Conservation (phyloP, 2,329 filamentous ascomycete genomes). For the Sclerotinia minor region DNA sequence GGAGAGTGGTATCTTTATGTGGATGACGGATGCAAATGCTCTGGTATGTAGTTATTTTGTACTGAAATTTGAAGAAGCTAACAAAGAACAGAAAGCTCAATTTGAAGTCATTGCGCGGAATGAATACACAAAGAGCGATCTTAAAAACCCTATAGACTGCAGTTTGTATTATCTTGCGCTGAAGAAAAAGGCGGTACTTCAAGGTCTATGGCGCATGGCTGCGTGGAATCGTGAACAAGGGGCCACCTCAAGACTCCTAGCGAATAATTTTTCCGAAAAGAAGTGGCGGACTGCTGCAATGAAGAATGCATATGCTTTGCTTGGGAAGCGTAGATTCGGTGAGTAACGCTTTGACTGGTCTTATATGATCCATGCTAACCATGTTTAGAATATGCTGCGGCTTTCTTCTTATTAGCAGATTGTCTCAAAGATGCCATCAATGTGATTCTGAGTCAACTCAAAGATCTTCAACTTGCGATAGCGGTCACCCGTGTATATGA, state of each 20-base stretch:
- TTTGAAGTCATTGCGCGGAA: constrained; percentile 91
- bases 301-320: constrained; percentile 94
- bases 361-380: constrained; percentile 26
- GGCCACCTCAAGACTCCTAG: constrained; percentile 74
- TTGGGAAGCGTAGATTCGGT: constrained; percentile 88
- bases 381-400: constrained; percentile 77
- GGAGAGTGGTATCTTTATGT: constrained; percentile 91
- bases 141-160: constrained; percentile 88
- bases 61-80: constrained; percentile 20
- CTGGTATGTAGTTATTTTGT: constrained; percentile 58
- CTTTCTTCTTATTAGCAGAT: constrained; percentile 91
- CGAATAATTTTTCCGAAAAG: constrained; percentile 86
- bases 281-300: constrained; percentile 87
- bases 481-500: constrained; percentile 86
- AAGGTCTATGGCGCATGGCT: constrained; percentile 94
- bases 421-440: constrained; percentile 81
- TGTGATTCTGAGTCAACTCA: constrained; percentile 81
- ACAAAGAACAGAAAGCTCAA: constrained; percentile 59
- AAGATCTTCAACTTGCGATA: constrained; percentile 86
- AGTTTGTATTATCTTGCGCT: constrained; percentile 89
- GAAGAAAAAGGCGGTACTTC: constrained; percentile 83
- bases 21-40: constrained; percentile 75
- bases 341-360: constrained; percentile 36
- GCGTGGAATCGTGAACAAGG: constrained; percentile 83
- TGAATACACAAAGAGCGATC: constrained; percentile 85